A percentile compares a stretch with the other conserved stretches of the same genome.
Conservation (phyloP, 2,329 filamentous ascomycete species). For the Fusarium nelsonii region DNA sequence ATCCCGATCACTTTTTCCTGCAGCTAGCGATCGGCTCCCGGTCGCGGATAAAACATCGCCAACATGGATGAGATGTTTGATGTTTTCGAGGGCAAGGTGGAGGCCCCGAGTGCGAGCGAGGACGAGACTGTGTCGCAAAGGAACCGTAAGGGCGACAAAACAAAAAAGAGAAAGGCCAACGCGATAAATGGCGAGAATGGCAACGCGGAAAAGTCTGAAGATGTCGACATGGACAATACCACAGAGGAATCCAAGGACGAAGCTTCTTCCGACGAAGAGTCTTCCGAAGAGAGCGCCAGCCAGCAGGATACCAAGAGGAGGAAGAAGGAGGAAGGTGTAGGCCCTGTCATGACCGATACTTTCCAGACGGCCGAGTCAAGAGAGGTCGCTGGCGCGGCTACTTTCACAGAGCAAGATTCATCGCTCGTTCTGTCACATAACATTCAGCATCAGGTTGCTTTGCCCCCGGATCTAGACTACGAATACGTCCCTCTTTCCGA, state of each 20-base stretch:
- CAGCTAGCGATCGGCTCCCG: conserved; percentile 24
- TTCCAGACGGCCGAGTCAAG: conserved; percentile 96
- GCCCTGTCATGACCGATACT: conserved; percentile 86
- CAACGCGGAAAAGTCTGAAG: conserved; percentile 33
- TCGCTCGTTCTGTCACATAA: conserved; percentile 92
- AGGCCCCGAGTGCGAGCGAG: conserved; percentile 57
- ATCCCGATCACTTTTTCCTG: conserved; percentile 32
- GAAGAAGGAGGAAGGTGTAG: conserved; percentile 70
- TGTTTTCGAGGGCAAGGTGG: conserved; percentile 77
- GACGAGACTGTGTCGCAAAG: conserved; percentile 61
- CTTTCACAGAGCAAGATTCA: conserved; percentile 72
- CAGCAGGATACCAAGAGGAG: conserved; percentile 72
- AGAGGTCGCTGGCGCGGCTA: conserved; percentile 85
- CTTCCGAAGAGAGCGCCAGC: conserved; percentile 59
- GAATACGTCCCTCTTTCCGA: conserved; percentile 94
- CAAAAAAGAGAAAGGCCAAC: conserved; percentile 89
- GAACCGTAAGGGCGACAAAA: conserved; percentile 69
- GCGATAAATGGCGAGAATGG: conserved; percentile 68
- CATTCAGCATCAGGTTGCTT: conserved; percentile 96
- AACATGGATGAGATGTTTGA: conserved; percentile 84
- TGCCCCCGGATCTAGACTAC: conserved; percentile 94
- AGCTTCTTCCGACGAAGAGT: conserved; percentile 52
- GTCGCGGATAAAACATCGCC: conserved; percentile 35
- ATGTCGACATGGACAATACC: conserved; percentile 55
- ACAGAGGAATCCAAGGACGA: conserved; percentile 56